phyloP scores from a whole-genome alignment of 495 filamentous ascomycete species.

The Xylaria grammica region DNA sequence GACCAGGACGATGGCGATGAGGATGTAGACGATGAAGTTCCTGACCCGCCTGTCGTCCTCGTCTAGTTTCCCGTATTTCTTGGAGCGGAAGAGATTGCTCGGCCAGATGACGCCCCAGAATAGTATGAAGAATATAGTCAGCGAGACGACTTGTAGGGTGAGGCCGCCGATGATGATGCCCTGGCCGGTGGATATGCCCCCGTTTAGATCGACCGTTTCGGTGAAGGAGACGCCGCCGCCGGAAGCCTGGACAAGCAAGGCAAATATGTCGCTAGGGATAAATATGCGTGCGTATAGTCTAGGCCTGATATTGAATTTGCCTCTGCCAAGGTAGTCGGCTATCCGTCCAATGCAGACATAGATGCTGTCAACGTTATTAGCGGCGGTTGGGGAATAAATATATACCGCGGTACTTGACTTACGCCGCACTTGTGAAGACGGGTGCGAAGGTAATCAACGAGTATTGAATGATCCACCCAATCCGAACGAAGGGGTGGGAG shows the following conservation, averaged over 20 bases:
- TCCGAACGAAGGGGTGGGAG: conserved; percentile 18
- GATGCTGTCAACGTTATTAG: conserved; percentile 12
- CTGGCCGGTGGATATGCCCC: conserved; percentile 16
- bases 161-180: conserved; percentile 21
- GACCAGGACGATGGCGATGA: conserved; percentile 14
- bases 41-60: conserved; percentile 9
- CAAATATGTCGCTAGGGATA: conserved; percentile 25
- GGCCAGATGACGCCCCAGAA: conserved; percentile 17
- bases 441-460: conserved; percentile 24
- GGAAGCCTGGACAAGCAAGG: conserved; percentile 19
- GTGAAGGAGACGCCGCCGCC: conserved; percentile 20
- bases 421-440: conserved; percentile 26
- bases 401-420: conserved; percentile 1
- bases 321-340: conserved; percentile 22
- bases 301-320: conserved; percentile 23
- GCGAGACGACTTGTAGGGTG: conserved; percentile 19
- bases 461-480: conserved; percentile 23
- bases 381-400: background rate
- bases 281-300: conserved; percentile 25
- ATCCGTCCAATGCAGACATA: conserved; percentile 25
- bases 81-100: conserved; percentile 4
- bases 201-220: conserved; percentile 10
- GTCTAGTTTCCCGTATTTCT: background rate
- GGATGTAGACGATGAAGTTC: conserved; percentile 3
- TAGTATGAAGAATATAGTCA: conserved; percentile 19